phyloP scores from a whole-genome alignment of 441 rosid species.

The Omphalea diandra region DNA sequence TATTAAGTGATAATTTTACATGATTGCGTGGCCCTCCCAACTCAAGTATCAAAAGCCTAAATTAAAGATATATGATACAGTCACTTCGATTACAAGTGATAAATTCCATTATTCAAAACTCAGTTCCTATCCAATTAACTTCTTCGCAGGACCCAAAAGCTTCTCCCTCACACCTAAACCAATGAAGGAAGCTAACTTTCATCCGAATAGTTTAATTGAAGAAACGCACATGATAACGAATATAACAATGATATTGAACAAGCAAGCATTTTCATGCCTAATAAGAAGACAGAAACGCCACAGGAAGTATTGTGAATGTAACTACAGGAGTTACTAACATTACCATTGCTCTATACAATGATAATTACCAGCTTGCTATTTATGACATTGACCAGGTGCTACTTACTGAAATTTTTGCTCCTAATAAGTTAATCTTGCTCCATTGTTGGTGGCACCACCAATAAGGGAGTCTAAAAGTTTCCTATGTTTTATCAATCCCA shows the following conservation, averaged over 20 bases:
- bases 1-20: too few species aligned
- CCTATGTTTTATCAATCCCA: too few species aligned
- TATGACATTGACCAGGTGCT: too few species aligned
- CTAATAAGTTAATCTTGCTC: too few species aligned
- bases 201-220: neutral
- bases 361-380: too few species aligned
- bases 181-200: neutral
- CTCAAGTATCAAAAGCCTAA: neutral
- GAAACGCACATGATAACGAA: neutral
- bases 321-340: too few species aligned
- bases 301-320: too few species aligned
- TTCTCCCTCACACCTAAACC: neutral
- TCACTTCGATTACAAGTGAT: neutral
- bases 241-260: neutral
- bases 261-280: neutral
- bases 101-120: neutral
- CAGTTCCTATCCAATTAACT: neutral
- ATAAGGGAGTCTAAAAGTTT: too few species aligned
- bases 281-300: neutral
- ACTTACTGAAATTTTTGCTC: too few species aligned
- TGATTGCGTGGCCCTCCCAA: neutral
- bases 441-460: too few species aligned
- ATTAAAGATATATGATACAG: neutral
- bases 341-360: too few species aligned
- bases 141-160: neutral